Conservation (phyloP, 495 filamentous ascomycete genomes). For the Daldinia caldariorum region DNA sequence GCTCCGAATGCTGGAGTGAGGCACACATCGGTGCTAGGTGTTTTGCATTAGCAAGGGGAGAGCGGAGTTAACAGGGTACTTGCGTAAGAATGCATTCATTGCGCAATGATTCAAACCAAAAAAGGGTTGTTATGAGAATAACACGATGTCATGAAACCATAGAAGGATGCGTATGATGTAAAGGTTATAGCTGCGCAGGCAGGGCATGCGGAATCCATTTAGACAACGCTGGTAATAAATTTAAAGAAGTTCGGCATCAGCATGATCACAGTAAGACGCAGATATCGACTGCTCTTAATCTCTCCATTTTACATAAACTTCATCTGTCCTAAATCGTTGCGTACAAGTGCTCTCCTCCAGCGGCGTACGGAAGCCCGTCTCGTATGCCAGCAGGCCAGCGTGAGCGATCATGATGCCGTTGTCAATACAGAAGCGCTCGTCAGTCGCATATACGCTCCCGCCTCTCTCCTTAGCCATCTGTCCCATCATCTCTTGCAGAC, state of each 20-base stretch:
- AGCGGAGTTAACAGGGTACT: slow-evolving; percentile 9
- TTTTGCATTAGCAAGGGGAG: background rate
- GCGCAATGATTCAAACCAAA: slow-evolving; percentile 13
- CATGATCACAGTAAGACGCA: background rate
- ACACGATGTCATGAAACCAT: slow-evolving; percentile 32
- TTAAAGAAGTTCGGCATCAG: background rate
- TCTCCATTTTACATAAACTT: slow-evolving; percentile 91
- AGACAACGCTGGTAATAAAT: slow-evolving; percentile 28
- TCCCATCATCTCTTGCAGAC: slow-evolving; percentile 98
- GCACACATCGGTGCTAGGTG: slow-evolving; percentile 14
- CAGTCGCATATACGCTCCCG: slow-evolving; percentile 91
- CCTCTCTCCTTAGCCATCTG: slow-evolving; percentile 91
- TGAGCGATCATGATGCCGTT: slow-evolving; percentile 99
- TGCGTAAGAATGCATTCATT: slow-evolving; percentile 9
- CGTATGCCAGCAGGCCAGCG: slow-evolving; percentile 85
- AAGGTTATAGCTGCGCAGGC: slow-evolving; percentile 18
- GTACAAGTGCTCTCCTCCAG: slow-evolving; percentile 89
- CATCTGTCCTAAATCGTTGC: slow-evolving; percentile 94
- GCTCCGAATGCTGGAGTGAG: slow-evolving; percentile 1
- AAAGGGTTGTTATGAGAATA: slow-evolving; percentile 21
- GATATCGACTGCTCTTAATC: slow-evolving; percentile 61
- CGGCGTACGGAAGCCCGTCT: slow-evolving; percentile 77
- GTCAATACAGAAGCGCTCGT: slow-evolving; percentile 98
- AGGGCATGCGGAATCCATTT: slow-evolving; percentile 14
- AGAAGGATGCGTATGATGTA: slow-evolving; percentile 31